Evolutionary conservation across 129 eudicot species (phyloP).

Genomic region (Chrysanthemum lavandulifolium): DNA sequence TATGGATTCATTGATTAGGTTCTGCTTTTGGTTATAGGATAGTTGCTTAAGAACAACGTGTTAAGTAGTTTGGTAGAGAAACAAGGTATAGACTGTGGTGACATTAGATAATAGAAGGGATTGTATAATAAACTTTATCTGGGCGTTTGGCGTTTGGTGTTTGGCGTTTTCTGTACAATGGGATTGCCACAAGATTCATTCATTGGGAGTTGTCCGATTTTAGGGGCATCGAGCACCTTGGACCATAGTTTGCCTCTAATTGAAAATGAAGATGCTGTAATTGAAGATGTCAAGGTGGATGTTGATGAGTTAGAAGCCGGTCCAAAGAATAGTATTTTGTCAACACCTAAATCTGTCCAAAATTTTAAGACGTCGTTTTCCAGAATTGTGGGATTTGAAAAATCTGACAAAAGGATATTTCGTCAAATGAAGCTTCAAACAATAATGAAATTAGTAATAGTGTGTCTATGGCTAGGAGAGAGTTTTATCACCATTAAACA

Average conservation of each 20-base stretch:
- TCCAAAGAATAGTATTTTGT: slow-evolving; percentile 29
- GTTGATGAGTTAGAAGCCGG: slow-evolving; percentile 30
- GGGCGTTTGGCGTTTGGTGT: background rate
- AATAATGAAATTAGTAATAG: background rate
- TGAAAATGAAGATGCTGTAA: background rate
- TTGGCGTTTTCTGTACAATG: slow-evolving; percentile 31
- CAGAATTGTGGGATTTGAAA: slow-evolving; percentile 65
- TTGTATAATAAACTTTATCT: slow-evolving; percentile 4
- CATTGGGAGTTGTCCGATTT: slow-evolving; percentile 35
- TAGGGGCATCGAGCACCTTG: slow-evolving; percentile 32
- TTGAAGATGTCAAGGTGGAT: no score
- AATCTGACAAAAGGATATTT: slow-evolving; percentile 32
- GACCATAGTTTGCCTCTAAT: slow-evolving; percentile 28
- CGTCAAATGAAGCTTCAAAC: no score
- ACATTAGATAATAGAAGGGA: background rate
- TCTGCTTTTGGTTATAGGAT: slow-evolving; percentile 15
- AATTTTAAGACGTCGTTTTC: slow-evolving; percentile 46
- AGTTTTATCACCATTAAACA: slow-evolving; percentile 60
- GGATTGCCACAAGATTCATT: slow-evolving; percentile 73
- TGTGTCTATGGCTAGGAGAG: slow-evolving; percentile 56
- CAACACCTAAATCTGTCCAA: slow-evolving; percentile 31
- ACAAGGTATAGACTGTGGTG: no score
- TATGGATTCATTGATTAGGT: background rate
- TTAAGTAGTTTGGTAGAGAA: no score
- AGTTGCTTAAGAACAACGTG: background rate